phyloP scores from a whole-genome alignment of 768 basidiomycete species.

The Trametes meyenii region DNA sequence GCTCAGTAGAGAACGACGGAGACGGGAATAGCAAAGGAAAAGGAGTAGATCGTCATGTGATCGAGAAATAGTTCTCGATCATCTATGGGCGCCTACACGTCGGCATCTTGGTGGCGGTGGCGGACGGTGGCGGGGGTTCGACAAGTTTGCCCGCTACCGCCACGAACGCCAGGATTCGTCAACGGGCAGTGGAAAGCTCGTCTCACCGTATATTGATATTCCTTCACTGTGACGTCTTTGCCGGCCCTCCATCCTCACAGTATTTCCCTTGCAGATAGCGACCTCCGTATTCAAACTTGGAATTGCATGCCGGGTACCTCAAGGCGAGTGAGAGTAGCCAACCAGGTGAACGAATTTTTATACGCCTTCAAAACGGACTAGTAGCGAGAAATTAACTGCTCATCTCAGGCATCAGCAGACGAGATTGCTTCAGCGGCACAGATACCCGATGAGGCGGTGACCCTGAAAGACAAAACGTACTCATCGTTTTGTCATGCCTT shows the following conservation, averaged over 20 bases:
- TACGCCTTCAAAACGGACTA: too few species aligned
- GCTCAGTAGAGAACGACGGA: background rate
- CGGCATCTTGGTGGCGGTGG: constrained; percentile 3
- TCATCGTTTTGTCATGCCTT: too few species aligned
- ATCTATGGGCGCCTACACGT: constrained; percentile 11
- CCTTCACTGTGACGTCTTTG: too few species aligned
- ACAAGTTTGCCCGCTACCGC: background rate
- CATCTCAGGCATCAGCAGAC: background rate
- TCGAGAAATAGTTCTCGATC: constrained; percentile 9
- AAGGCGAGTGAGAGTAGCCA: too few species aligned
- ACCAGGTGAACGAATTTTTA: too few species aligned
- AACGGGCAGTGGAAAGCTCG: too few species aligned
- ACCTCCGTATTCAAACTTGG: too few species aligned
- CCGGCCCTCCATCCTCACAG: too few species aligned
- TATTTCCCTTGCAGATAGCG: too few species aligned
- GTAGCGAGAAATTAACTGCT: background rate
- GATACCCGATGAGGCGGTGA: background rate
- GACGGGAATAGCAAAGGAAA: background rate
- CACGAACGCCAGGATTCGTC: background rate
- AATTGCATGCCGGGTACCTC: too few species aligned
- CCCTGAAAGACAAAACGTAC: constrained; percentile 1
- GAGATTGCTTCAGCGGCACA: background rate
- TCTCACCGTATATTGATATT: too few species aligned
- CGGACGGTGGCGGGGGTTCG: background rate
- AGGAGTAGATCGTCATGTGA: constrained; percentile 19